Base-by-base conservation (phyloP, 2,329 filamentous ascomycete species). In the Nothopassalora personata region DNA sequence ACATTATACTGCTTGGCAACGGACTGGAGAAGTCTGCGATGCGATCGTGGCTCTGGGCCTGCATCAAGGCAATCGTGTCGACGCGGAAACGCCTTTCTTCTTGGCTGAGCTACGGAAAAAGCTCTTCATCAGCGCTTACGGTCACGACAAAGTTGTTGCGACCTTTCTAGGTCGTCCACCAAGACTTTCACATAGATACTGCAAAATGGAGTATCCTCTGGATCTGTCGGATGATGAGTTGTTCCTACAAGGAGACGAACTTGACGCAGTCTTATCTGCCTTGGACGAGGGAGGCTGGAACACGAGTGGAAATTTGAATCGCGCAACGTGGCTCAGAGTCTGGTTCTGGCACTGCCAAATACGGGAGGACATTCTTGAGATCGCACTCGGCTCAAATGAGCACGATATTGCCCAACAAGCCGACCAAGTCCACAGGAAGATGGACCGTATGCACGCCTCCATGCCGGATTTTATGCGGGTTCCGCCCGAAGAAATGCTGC, bases 351-450 rank as follows among this genome's bases (percentile, higher is more conserved):
- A 85, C 36, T 77, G 79, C 2, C 67, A 75, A 0, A 75, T 86
- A 7, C 75, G 81, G 2, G 83, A 86, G 60, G 83, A 86, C 51
- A 79, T 86, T 4, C 74, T 86, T 4, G 81, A 85, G 61, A 74
- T 86, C 23, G 82, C 82, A 0, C 70, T 85, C 0, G 79, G 79
- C 4, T 65, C 71, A 3, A 68, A 68, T 57, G 68, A 70, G 6
- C 70, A 73, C 9, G 74, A 77, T 8, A 70, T 79, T 4, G 59
- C 74, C 9, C 66, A 70, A 9, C 74, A 76, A 4, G 65, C 69
- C 0, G 72, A 75, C 8, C 64, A 80, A n/a, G 71, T 73, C 7
- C 65, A 66, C 9, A 74, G 74, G 18, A 72, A 74, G 2, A 68
- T 75, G 0, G 68, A 73, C 5, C 73, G 77, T 2, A 55, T 81